Evolutionary conservation across 352 stramenopile species (phyloP), one percentile per base, ranked within the genome.

Genomic region (Globisporangium nagaii): DNA sequence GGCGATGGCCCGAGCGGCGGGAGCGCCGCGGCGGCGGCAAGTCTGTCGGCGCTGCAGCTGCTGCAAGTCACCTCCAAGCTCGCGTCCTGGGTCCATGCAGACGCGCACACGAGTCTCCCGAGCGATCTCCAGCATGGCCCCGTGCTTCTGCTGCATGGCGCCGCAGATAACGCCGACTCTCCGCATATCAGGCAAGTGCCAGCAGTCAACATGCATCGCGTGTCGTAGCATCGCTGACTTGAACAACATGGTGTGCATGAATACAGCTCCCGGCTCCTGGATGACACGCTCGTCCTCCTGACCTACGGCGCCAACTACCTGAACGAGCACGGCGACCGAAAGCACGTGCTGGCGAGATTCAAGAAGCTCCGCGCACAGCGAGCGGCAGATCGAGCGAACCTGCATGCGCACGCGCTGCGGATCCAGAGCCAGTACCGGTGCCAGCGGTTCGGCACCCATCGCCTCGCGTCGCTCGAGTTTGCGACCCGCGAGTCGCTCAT

Each of bases 281-380:
- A 77, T 40, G 76, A 84, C 56, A 73, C 64, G 2, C 52, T 81
- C n/a, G 65, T 78, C 19, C 43, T 87, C 45, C 44, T 78, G 9
- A 78, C 60, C 36, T 83, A 76, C 36, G 76, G 76, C 17, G 51
- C 41, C 22, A 58, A 61, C 37, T 83, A 68, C 44, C 53, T 87
- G 10, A 49, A 62, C 5, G 53, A 60, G 20, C 63, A 60, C n/a
- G 54, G 49, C 25, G 27, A 62, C 36, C 43, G 57, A 11, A 54
- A 46, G 3, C 58, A 36, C 24, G 50, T 45, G 19, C 28, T 62
- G 5, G 12, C 65, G 10, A 62, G 66, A 2, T 7, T 73, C 10
- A 30, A 63, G 4, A 22, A 30, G 0, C 24, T 55, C 9, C 67
- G 53, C 19, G 15, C 35, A 0, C 40, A 51, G n/a, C 55, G 62